These are phyloP conservation scores for Chlamydomonas sp. DNA, from an alignment of 139 green algal genomes.

Conservation along the genomic window DNA sequence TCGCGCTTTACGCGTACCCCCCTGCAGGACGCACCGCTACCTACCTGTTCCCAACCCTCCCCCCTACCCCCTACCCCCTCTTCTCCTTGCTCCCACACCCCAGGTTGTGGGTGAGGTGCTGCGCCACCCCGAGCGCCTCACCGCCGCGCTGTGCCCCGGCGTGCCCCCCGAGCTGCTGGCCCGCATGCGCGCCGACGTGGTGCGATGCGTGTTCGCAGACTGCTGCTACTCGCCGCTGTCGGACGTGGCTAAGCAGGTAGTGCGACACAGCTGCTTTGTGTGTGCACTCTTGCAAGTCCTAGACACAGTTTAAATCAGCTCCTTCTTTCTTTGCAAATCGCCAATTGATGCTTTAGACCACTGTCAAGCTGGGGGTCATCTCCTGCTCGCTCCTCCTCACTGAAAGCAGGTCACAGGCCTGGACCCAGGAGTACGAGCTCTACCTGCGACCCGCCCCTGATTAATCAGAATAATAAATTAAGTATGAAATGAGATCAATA, in stretches of 20 bases:
- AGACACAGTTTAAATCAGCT: no score
- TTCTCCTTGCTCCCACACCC: neutral
- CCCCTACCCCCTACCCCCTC: neutral
- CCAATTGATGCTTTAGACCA: no score
- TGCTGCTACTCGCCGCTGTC: conserved; percentile 67
- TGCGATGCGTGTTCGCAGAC: conserved; percentile 59
- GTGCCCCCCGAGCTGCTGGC: conserved; percentile 44
- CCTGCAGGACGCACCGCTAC: neutral
- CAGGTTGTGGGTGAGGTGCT: conserved; percentile 56
- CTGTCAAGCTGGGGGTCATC: no score
- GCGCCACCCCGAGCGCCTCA: conserved; percentile 37
- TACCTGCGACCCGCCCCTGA: no score
- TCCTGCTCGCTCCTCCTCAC: no score
- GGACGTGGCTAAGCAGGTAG: conserved; percentile 63
- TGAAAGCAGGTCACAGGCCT: no score
- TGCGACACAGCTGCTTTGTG: neutral
- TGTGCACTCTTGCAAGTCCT: no score
- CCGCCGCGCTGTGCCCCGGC: conserved; percentile 3
- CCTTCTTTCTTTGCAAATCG: no score
- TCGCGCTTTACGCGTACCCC: neutral
- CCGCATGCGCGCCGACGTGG: conserved; percentile 55
- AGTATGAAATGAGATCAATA: no score
- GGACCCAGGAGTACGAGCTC: no score
- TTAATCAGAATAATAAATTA: no score
- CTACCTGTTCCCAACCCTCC: neutral